Percentiles rank a stretch among this genome's conserved stretches.
Evolutionary conservation across 179 eudicot genomes (phyloP).

Genomic region (Sideroxylon spinosum): DNA sequence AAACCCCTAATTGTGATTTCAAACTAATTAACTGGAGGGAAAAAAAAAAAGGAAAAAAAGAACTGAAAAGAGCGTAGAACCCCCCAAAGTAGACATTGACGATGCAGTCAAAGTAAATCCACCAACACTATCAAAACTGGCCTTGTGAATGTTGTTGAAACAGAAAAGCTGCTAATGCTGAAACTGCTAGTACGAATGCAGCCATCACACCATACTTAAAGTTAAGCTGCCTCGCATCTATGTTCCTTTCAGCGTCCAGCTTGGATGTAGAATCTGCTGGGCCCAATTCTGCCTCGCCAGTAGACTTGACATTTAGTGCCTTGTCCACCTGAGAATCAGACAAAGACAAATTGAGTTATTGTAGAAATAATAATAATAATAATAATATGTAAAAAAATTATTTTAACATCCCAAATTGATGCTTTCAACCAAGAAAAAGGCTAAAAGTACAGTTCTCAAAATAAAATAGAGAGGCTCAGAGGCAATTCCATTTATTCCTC

Average conservation of each 20-base stretch:
- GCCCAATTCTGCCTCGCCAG: slow-evolving; percentile 22
- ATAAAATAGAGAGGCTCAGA: background rate
- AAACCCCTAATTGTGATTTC: background rate
- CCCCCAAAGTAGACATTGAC: background rate
- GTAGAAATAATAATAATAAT: background rate
- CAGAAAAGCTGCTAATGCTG: slow-evolving; percentile 30
- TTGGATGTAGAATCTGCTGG: slow-evolving; percentile 25
- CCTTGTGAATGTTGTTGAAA: slow-evolving; percentile 11
- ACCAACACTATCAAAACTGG: background rate
- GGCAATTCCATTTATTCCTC: background rate
- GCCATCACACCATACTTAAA: slow-evolving; percentile 35
- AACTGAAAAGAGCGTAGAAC: background rate
- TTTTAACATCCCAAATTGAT: background rate
- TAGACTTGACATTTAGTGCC: slow-evolving; percentile 12
- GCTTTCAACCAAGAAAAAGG: background rate
- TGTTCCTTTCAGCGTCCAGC: slow-evolving; percentile 49
- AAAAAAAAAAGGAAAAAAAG: background rate
- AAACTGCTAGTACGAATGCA: slow-evolving; percentile 33
- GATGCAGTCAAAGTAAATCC: background rate
- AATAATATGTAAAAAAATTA: background rate
- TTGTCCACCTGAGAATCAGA: slow-evolving; percentile 36
- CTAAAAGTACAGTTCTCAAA: background rate
- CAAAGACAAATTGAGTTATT: slow-evolving; percentile 5
- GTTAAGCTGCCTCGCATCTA: slow-evolving; percentile 63
- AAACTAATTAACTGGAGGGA: background rate